phyloP scores from a whole-genome alignment of 2,329 filamentous ascomycete genomes.

The Onygenales sp. region DNA sequence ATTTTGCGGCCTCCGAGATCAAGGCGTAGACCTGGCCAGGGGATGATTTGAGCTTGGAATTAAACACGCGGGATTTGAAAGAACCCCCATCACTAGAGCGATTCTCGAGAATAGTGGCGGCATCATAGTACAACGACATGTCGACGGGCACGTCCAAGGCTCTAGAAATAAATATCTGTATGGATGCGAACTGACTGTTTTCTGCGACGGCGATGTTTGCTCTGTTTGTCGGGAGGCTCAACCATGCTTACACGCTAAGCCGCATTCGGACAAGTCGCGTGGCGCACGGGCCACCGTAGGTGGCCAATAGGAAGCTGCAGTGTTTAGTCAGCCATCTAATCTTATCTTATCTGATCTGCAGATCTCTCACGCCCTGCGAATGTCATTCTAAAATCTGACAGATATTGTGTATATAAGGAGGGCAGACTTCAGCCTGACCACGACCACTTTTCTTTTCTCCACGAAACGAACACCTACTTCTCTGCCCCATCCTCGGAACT shows the following conservation, averaged over 20 bases:
- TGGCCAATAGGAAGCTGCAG: no score
- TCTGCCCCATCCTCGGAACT: no score
- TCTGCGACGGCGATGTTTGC: not conserved
- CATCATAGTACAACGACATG: slow-evolving; percentile 96
- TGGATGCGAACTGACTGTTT: not conserved
- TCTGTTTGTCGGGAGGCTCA: not conserved
- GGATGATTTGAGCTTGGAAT: slow-evolving; percentile 65
- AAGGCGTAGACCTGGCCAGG: slow-evolving; percentile 80
- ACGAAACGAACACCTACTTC: no score
- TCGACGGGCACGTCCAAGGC: not conserved
- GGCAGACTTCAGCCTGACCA: not conserved
- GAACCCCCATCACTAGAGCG: slow-evolving; percentile 56
- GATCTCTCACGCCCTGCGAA: not conserved
- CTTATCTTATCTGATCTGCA: not conserved
- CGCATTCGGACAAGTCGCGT: not conserved
- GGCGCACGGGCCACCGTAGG: no score
- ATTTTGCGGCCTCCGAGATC: slow-evolving; percentile 79
- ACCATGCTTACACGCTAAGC: not conserved
- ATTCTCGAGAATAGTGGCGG: slow-evolving; percentile 61
- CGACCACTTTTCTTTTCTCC: no score
- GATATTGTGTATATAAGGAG: not conserved
- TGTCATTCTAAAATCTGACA: not conserved
- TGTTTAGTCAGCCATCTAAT: not conserved
- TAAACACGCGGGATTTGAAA: slow-evolving; percentile 77
- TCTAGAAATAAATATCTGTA: not conserved